These are phyloP conservation scores for Plantago major DNA, from an alignment of 257 asterid species.

Conservation along the genomic window DNA sequence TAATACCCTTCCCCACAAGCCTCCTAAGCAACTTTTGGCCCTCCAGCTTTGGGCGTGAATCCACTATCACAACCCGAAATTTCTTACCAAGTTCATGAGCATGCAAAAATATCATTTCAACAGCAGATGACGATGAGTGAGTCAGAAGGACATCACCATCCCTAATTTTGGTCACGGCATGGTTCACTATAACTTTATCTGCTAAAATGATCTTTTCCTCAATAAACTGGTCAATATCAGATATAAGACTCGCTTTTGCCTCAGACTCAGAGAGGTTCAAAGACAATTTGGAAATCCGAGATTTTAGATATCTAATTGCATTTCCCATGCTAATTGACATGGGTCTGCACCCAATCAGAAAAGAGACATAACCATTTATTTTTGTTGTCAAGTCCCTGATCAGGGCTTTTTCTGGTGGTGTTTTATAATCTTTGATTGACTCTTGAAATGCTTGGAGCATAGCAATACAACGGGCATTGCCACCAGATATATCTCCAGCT, in stretches of 20 bases:
- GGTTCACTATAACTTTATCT: conserved; percentile 76
- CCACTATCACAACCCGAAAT: conserved; percentile 77
- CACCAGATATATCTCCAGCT: conserved; percentile 86
- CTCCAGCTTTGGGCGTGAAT: conserved; percentile 90
- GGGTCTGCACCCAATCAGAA: conserved; percentile 79
- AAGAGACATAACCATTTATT: conserved; percentile 61
- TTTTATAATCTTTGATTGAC: conserved; percentile 64
- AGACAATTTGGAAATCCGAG: conserved; percentile 58
- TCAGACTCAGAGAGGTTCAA: conserved; percentile 67
- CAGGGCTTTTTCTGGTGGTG: conserved; percentile 73
- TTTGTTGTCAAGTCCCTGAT: conserved; percentile 74
- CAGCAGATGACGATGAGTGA: conserved; percentile 72
- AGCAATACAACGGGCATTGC: conserved; percentile 89
- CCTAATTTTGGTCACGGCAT: conserved; percentile 76
- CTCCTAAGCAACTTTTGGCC: conserved; percentile 75
- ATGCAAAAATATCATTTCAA: conserved; percentile 68
- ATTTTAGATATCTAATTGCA: conserved; percentile 74
- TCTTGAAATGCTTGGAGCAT: conserved; percentile 91
- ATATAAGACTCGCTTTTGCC: conserved; percentile 61
- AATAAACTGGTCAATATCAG: conserved; percentile 60
- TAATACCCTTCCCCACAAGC: conserved; percentile 73
- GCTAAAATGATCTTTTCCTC: conserved; percentile 72
- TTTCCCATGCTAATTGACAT: conserved; percentile 93
- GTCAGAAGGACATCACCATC: conserved; percentile 93
- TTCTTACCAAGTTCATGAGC: conserved; percentile 83